Conservation (phyloP, 352 stramenopile genomes). For the Aphanomyces astaci region DNA sequence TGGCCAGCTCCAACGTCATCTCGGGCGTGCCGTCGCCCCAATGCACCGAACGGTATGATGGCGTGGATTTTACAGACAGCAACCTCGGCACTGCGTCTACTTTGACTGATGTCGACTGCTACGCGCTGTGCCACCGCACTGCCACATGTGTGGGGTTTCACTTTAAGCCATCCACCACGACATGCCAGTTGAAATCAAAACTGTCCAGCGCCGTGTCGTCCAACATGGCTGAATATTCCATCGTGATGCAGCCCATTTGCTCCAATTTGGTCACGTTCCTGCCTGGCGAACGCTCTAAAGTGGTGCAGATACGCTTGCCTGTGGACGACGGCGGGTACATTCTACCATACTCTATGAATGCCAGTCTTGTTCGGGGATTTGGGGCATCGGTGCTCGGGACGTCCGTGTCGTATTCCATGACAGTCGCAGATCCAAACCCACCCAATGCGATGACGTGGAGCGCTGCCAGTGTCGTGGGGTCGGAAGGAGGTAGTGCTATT, state of each 20-base stretch:
- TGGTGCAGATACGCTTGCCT: neutral
- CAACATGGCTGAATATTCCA: neutral
- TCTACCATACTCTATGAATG: neutral
- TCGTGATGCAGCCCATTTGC: neutral
- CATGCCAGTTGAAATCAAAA: neutral
- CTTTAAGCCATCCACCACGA: neutral
- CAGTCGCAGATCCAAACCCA: neutral
- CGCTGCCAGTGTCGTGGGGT: neutral
- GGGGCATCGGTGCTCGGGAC: neutral
- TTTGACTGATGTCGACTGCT: neutral
- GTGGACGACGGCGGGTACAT: neutral
- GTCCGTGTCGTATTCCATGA: neutral
- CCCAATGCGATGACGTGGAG: neutral
- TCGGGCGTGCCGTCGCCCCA: neutral
- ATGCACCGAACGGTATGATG: neutral
- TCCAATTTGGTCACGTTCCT: neutral
- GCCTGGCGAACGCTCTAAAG: neutral
- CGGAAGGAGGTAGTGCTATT: neutral
- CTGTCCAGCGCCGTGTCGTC: neutral
- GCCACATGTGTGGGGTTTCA: neutral
- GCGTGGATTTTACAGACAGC: neutral
- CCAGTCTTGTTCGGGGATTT: neutral
- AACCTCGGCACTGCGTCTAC: neutral
- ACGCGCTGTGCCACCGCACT: neutral
- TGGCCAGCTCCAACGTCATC: neutral